Conservation (phyloP, 2,329 filamentous ascomycete species). For the Trichocomaceae sp. region DNA sequence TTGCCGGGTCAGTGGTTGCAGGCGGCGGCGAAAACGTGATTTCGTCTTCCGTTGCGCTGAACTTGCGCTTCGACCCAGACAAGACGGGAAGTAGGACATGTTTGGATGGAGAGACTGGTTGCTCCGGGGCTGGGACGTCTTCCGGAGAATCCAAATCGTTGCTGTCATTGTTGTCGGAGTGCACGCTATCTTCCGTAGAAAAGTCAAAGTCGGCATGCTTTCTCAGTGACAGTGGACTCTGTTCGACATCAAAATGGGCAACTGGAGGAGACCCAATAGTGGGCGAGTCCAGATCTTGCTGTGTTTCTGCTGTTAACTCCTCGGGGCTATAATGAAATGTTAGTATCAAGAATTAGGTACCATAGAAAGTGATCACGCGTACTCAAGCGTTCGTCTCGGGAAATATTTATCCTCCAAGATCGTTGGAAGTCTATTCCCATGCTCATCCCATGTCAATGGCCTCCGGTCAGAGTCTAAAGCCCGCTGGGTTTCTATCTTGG, state of each 20-base stretch:
- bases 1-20: conserved; percentile 10
- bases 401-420: conserved; percentile 56
- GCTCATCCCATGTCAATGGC: conserved; percentile 10
- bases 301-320: conserved; percentile 29
- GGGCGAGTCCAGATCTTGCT: conserved; percentile 23
- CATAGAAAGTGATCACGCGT: conserved; percentile 22
- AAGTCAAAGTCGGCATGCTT: background rate
- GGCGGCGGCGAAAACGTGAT: conserved; percentile 21
- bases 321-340: conserved; percentile 26
- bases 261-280: conserved; percentile 43
- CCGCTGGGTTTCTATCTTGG: background rate
- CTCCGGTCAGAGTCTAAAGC: background rate
- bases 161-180: background rate
- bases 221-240: conserved; percentile 14
- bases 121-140: background rate
- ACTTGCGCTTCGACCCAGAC: conserved; percentile 52
- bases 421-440: conserved; percentile 45
- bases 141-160: background rate
- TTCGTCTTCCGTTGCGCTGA: conserved; percentile 48
- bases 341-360: background rate
- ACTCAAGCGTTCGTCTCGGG: conserved; percentile 51
- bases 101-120: conserved; percentile 5
- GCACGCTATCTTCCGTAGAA: background rate
- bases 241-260: conserved; percentile 33
- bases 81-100: conserved; percentile 26